These are phyloP conservation scores for Achaetomiella virescens DNA, from an alignment of 495 filamentous ascomycete genomes.

Conservation along the genomic window DNA sequence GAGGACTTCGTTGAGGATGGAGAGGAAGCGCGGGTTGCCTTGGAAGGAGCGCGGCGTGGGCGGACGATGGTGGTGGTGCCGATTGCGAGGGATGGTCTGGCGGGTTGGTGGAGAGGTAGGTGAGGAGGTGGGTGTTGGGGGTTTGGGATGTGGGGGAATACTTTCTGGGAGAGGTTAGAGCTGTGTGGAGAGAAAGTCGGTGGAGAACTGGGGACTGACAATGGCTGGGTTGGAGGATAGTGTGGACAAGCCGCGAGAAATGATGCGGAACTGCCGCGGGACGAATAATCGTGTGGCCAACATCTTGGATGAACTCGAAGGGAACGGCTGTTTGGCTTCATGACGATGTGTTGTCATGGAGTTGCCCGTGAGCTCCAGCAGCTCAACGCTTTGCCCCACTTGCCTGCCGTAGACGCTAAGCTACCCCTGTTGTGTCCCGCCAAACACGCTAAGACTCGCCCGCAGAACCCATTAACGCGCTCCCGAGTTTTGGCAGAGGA, in stretches of 20 bases:
- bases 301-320: conserved; percentile 11
- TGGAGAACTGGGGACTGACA: conserved; percentile 31
- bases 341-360: neutral
- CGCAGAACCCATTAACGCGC: conserved; percentile 28
- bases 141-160: conserved; percentile 51
- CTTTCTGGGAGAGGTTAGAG: conserved; percentile 51
- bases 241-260: conserved; percentile 27
- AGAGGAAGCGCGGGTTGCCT: conserved; percentile 70
- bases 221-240: conserved; percentile 41
- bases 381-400: conserved; percentile 1
- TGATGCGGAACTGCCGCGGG: conserved; percentile 1
- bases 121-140: conserved; percentile 52
- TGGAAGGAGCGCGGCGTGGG: conserved; percentile 70
- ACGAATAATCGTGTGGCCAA: conserved; percentile 14
- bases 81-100: conserved; percentile 64
- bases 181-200: neutral
- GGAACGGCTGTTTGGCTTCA: too few species aligned
- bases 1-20: conserved; percentile 69
- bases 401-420: conserved; percentile 3
- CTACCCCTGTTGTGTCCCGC: conserved; percentile 16
- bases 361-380: neutral
- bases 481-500: neutral
- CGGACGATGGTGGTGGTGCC: conserved; percentile 63
- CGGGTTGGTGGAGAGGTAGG: conserved; percentile 68
- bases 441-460: conserved; percentile 25